phyloP scores from a whole-genome alignment of 371 early-diverging fungal genomes.

The Funneliformis caledonium region DNA sequence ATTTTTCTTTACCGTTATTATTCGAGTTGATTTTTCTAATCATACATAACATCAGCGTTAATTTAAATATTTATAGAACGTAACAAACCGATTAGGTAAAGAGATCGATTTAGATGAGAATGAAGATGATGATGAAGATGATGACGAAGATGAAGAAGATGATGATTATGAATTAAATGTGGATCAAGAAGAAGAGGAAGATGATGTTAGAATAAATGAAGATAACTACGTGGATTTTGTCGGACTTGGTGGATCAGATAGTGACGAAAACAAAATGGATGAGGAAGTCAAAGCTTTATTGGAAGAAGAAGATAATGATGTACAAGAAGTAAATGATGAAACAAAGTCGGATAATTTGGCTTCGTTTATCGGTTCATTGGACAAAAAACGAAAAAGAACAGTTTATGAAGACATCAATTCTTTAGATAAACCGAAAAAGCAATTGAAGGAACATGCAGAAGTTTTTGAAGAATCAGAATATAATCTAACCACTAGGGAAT shows the following conservation, averaged over 20 bases:
- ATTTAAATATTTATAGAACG: not conserved
- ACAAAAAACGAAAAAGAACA: constrained; percentile 49
- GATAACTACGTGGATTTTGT: constrained; percentile 61
- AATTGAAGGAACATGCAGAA: constrained; percentile 68
- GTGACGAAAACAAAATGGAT: constrained; percentile 77
- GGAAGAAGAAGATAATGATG: constrained; percentile 77
- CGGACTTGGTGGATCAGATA: constrained; percentile 69
- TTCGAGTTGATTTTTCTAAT: constrained; percentile 31
- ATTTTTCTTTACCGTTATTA: constrained; percentile 32
- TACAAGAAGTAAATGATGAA: constrained; percentile 49
- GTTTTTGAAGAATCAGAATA: constrained; percentile 80
- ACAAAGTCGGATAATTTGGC: constrained; percentile 46
- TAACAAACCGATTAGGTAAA: constrained; percentile 6
- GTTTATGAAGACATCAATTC: constrained; percentile 2
- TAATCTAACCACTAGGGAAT: constrained; percentile 62
- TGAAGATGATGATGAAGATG: constrained; percentile 18
- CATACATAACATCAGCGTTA: constrained; percentile 23
- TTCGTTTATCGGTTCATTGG: constrained; percentile 56
- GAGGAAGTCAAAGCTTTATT: constrained; percentile 70
- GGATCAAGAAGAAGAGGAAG: constrained; percentile 42
- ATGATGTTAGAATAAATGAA: constrained; percentile 38
- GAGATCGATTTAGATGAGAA: constrained; percentile 18
- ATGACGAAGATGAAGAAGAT: constrained; percentile 42
- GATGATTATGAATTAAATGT: constrained; percentile 33
- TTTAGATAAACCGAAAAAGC: constrained; percentile 51